Base-by-base conservation (phyloP, 2,329 filamentous ascomycete genomes). In the Epichloe sylvatica region DNA sequence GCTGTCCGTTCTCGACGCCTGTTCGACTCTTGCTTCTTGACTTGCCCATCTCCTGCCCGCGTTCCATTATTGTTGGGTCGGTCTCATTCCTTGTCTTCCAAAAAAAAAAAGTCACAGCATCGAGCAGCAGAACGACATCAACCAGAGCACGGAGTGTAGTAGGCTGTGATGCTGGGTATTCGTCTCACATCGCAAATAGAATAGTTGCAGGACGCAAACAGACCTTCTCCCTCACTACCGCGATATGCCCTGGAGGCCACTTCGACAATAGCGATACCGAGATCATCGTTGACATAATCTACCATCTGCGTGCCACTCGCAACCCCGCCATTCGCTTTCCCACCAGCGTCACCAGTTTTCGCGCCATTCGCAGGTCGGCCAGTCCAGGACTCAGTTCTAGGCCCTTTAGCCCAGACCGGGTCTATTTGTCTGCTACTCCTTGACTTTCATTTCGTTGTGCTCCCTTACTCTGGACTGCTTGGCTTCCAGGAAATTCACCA, bases 241-340 rank as follows among this genome's bases (percentile, higher is more conserved):
- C 39, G 39, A 30, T 38, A 49, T 46, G 45, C 25, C 41, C 43
- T 41, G 47, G 47, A 50, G 52, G 39, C 49, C 41, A 39, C 17
- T 41, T 49, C 42, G 23, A 46, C 46, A 39, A 39, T 45, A 46
- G 50, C 49, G 45, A 45, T 33, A 41, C 41, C 51, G 46, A 52
- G 35, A 52, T 42, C 33, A 46, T 43, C 43, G 45, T 47, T 43
- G 45, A 11, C 25, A 25, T 13, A 11, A 47, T 33, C 38, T 8
- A 45, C 38, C n/a, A n/a, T 36, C 30, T 38, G 19, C 43, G 46
- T 42, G 11, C 19, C 25, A 13, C 19, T 34, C 12, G 35, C 53
- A 43, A 44, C 44, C 43, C n/a, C 36, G 42, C 46, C 49, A 41
- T 49, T 52, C 47, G 37, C 19, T 33, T 45, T 49, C 33, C 23